Evolutionary conservation across 345 rosid genomes (phyloP).

Genomic region (Turnera subulata): DNA sequence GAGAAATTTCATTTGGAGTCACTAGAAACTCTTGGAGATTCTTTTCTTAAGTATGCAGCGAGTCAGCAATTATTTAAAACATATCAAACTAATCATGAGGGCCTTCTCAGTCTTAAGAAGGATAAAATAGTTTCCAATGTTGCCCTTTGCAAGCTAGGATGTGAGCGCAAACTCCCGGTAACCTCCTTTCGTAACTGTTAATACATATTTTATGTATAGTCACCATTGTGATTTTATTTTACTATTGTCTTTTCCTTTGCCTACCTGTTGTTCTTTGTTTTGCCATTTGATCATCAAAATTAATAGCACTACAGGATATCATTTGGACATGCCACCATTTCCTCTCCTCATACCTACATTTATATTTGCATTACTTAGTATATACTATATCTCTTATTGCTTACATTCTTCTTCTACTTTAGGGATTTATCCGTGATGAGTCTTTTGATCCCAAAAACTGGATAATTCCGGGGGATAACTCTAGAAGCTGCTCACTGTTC

Average conservation of each 20-base stretch:
- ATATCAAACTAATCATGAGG: slow-evolving; percentile 55
- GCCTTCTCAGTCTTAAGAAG: slow-evolving; percentile 69
- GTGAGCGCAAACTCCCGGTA: slow-evolving; percentile 70
- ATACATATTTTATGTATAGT: no score
- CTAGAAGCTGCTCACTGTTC: slow-evolving; percentile 27
- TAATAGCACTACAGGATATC: no score
- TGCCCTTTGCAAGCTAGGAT: slow-evolving; percentile 68
- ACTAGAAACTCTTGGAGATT: slow-evolving; percentile 90
- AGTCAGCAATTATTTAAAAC: slow-evolving; percentile 68
- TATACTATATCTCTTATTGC: no score
- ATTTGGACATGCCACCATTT: no score
- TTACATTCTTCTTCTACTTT: background rate
- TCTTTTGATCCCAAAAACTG: slow-evolving; percentile 64
- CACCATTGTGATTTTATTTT: no score
- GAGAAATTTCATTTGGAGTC: slow-evolving; percentile 82
- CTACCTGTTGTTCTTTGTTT: no score
- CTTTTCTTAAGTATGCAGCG: slow-evolving; percentile 79
- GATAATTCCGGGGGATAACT: slow-evolving; percentile 64
- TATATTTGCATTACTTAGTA: no score
- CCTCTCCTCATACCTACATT: no score
- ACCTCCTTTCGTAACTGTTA: background rate
- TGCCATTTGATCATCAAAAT: no score
- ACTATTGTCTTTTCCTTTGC: no score
- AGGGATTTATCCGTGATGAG: slow-evolving; percentile 84
- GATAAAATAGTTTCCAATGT: slow-evolving; percentile 60